Percentiles rank a stretch among this genome's conserved stretches.
Conservation (phyloP, 2,329 filamentous ascomycete species). For the Daldinia sp. region DNA sequence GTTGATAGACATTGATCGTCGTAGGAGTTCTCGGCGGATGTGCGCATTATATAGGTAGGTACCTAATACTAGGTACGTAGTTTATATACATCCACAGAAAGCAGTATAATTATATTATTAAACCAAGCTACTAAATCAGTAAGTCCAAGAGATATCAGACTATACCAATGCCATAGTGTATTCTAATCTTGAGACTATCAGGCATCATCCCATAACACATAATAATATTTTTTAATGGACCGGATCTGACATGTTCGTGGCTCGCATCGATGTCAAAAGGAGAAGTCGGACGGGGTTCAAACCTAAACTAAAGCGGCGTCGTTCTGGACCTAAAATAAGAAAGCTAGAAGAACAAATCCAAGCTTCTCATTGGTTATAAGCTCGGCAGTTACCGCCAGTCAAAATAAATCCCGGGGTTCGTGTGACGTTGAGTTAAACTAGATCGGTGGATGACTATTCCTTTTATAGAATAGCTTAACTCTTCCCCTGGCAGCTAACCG, state of each 20-base stretch:
- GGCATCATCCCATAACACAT: conserved; percentile 22
- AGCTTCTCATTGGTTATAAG: conserved; percentile 37
- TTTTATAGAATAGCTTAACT: conserved; percentile 6
- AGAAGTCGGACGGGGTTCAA: conserved; percentile 25
- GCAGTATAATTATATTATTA: neutral
- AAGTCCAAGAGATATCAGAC: neutral
- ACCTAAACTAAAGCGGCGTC: conserved; percentile 41
- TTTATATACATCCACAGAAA: neutral
- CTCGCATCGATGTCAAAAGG: conserved; percentile 25
- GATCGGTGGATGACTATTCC: conserved; percentile 39
- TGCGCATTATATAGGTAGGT: neutral
- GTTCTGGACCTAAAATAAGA: conserved; percentile 36
- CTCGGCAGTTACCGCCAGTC: conserved; percentile 40
- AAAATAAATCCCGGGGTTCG: conserved; percentile 33
- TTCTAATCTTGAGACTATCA: conserved; percentile 20
- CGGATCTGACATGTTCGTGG: conserved; percentile 35
- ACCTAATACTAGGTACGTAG: neutral
- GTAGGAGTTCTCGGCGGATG: neutral
- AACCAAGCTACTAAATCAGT: neutral
- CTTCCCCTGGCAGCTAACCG: conserved; percentile 39
- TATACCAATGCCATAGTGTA: conserved; percentile 9
- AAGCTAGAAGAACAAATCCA: conserved; percentile 21
- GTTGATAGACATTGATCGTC: conserved; percentile 9
- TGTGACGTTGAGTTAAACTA: conserved; percentile 47
- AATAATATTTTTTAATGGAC: conserved; percentile 23